Evolutionary conservation across 2,329 filamentous ascomycete species (phyloP), one percentile per base, ranked within the genome.

Genomic region (Ceratocystiopsis sp.): DNA sequence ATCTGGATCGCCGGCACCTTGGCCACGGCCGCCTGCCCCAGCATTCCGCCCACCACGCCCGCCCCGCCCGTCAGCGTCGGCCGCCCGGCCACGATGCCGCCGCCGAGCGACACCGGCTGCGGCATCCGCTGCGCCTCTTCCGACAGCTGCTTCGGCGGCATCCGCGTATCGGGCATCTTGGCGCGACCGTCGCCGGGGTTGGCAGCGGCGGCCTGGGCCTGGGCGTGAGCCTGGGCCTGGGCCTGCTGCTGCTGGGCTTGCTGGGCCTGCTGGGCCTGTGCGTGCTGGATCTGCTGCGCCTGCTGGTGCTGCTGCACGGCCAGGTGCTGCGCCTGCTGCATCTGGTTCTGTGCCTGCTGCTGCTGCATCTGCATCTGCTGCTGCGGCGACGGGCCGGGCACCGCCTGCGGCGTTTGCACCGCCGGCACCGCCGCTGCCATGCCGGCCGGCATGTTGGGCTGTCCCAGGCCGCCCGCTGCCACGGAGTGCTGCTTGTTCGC

Each of bases 11-110:
- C 76, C 0, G 86, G 84, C 38, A 84, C 75, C 55, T 86, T 87
- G 44, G 78, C 67, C 47, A 96, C 73, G 2, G 84, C 84, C 0
- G 91, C 87, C 55, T 94, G 86, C 42, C 80, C 79, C 71, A 95
- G 83, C 41, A 91, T 79, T 42, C 86, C 86, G 42, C 81, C 81
- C 1, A 81, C 72, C 8, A 78, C 78, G 49, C 82, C 83, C 42
- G 75, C 78, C 18, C 86, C 86, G 41, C 81, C 81, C 16, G 77
- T 78, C 55, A 91, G 73, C 0, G 89, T 93, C n/a, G 91, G 91
- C 9, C 91, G 78, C 63, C 73, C 56, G 64, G 74, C 50, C 61
- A 75, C 64, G 17, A 71, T 65, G 35, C 71, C 78, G n/a, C 70
- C 71, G 16, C 65, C 67, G 32, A 89, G 79, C 12, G 70, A 60